Conservation (phyloP, 1,284 basidiomycete genomes). For the Phellinidium pouzarii region DNA sequence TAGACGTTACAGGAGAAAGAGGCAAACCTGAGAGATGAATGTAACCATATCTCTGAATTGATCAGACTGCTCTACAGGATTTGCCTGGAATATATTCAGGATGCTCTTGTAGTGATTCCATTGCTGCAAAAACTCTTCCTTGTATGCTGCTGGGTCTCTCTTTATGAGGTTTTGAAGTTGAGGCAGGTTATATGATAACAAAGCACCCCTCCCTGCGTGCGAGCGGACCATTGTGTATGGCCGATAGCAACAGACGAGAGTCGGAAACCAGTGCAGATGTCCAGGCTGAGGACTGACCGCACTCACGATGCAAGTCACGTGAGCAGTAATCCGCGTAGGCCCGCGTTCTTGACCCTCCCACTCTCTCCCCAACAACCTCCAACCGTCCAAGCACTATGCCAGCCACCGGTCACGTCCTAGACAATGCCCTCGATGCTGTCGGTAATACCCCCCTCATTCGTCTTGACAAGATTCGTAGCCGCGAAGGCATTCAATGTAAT, state of each 20-base stretch:
- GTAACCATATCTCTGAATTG: conserved; percentile 82
- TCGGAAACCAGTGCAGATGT: too few species aligned
- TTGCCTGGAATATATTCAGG: conserved; percentile 76
- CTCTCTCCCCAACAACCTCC: background rate
- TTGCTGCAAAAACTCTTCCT: conserved; percentile 97
- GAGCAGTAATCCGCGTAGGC: too few species aligned
- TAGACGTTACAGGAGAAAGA: conserved; percentile 6
- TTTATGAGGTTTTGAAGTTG: conserved; percentile 96
- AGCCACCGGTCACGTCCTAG: conserved; percentile 44
- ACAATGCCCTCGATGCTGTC: conserved; percentile 77
- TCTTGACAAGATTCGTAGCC: conserved; percentile 72
- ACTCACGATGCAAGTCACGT: too few species aligned
- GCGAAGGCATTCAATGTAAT: conserved; percentile 83
- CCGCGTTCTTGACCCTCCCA: conserved; percentile 1
- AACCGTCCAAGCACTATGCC: conserved; percentile 6
- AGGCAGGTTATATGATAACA: conserved; percentile 66
- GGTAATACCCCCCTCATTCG: conserved; percentile 89
- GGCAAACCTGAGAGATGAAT: conserved; percentile 73
- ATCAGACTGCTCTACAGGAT: conserved; percentile 72
- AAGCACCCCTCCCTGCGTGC: conserved; percentile 38
- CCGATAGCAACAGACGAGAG: too few species aligned
- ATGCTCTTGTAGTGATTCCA: conserved; percentile 95
- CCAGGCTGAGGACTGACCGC: too few species aligned
- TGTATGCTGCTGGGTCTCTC: conserved; percentile 85
- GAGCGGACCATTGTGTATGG: conserved; percentile 14